Evolutionary conservation across 1,284 basidiomycete genomes (phyloP).

Genomic region (Hymenochaete sp.): DNA sequence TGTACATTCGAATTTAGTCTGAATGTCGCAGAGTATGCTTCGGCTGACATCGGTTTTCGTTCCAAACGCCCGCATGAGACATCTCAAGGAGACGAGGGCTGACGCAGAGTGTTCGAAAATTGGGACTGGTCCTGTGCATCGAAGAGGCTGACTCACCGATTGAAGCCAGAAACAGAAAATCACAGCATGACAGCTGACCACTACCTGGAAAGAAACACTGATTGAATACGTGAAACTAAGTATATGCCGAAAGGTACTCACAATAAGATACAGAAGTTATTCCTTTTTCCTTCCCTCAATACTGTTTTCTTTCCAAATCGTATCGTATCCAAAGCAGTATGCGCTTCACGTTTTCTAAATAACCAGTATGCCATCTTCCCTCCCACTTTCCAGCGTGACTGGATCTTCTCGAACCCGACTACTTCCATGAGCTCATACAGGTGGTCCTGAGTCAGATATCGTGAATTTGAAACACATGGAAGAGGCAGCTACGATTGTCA

Average conservation of each 20-base stretch:
- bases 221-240: background rate
- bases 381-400: constrained; percentile 50
- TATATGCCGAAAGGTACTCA: constrained; percentile 14
- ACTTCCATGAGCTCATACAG: constrained; percentile 49
- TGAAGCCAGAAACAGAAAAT: no score
- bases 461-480: constrained; percentile 76
- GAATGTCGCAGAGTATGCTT: no score
- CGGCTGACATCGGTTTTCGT: no score
- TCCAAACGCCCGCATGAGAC: no score
- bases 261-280: constrained; percentile 68
- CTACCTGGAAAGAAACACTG: no score
- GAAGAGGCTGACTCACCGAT: no score
- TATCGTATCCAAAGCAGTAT: constrained; percentile 18
- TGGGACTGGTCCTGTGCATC: no score
- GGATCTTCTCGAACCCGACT: constrained; percentile 57
- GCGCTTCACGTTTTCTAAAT: constrained; percentile 37
- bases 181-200: no score
- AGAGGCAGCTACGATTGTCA: constrained; percentile 52
- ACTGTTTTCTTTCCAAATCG: constrained; percentile 49
- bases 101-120: no score
- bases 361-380: constrained; percentile 77
- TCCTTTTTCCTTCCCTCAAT: constrained; percentile 58
- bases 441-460: constrained; percentile 60
- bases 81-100: no score
- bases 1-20: no score